Percentiles rank a stretch among this genome's conserved stretches.
Evolutionary conservation across 768 basidiomycete genomes (phyloP).

Genomic region (Asterophora lycoperdoides): DNA sequence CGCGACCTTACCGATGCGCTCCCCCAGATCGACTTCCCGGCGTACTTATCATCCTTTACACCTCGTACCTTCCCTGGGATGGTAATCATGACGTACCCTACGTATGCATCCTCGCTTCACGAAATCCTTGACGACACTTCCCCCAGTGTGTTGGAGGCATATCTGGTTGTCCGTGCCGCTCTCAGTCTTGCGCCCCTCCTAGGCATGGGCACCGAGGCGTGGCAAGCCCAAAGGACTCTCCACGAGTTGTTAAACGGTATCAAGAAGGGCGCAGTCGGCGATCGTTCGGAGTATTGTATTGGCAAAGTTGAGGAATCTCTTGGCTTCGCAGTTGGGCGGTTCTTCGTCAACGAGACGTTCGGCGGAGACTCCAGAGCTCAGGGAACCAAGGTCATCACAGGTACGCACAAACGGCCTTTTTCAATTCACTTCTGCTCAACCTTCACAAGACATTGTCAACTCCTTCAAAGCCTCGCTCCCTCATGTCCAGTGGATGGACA

Average conservation of each 20-base stretch:
- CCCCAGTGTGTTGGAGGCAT: slow-evolving; percentile 75
- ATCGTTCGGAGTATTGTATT: slow-evolving; percentile 83
- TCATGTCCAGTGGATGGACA: slow-evolving; percentile 88
- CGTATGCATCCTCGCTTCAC: slow-evolving; percentile 66
- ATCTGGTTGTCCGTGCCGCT: slow-evolving; percentile 78
- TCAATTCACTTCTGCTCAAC: not conserved
- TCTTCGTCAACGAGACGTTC: slow-evolving; percentile 85
- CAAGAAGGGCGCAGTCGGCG: slow-evolving; percentile 80
- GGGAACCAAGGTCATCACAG: slow-evolving; percentile 77
- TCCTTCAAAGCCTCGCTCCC: slow-evolving; percentile 78
- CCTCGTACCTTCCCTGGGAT: slow-evolving; percentile 70
- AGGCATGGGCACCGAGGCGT: slow-evolving; percentile 70
- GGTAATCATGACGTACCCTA: slow-evolving; percentile 80
- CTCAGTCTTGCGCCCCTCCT: slow-evolving; percentile 65
- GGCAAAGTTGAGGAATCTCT: slow-evolving; percentile 63
- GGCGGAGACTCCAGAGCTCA: slow-evolving; percentile 73
- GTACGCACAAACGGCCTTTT: slow-evolving; percentile 32
- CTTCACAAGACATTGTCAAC: slow-evolving; percentile 60
- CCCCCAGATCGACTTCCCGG: slow-evolving; percentile 73
- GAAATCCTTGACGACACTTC: slow-evolving; percentile 64
- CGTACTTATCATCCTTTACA: slow-evolving; percentile 85
- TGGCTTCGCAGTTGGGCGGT: slow-evolving; percentile 88
- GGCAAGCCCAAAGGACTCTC: slow-evolving; percentile 69
- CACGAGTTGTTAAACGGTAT: slow-evolving; percentile 75
- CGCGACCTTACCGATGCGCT: slow-evolving; percentile 64